phyloP scores from a whole-genome alignment of 768 basidiomycete genomes.

The Tubosaeta sp. region DNA sequence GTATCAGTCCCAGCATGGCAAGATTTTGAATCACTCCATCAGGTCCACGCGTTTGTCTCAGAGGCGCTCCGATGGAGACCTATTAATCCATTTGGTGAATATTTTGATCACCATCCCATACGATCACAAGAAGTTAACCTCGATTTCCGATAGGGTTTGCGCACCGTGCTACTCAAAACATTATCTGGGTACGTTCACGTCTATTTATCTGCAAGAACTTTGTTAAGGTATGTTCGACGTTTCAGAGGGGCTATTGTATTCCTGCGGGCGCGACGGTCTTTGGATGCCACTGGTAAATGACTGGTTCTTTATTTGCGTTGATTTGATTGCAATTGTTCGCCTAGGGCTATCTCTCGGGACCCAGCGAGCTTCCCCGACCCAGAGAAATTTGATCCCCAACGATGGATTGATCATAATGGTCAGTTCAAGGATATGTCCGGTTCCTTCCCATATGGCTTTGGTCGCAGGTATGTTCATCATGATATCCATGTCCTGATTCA shows the following conservation, averaged over 20 bases:
- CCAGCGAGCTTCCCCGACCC: constrained; percentile 27
- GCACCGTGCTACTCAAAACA: constrained; percentile 59
- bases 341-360: constrained; percentile 23
- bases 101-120: background rate
- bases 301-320: background rate
- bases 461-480: constrained; percentile 29
- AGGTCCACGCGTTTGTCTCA: constrained; percentile 33
- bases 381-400: constrained; percentile 49
- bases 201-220: constrained; percentile 18
- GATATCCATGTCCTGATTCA: background rate
- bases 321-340: background rate
- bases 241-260: constrained; percentile 19
- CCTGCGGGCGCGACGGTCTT: constrained; percentile 22
- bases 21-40: constrained; percentile 31
- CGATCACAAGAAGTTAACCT: background rate
- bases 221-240: constrained; percentile 30
- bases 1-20: constrained; percentile 34
- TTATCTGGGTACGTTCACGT: constrained; percentile 45
- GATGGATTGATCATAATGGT: constrained; percentile 46
- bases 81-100: constrained; percentile 22
- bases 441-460: constrained; percentile 49
- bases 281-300: constrained; percentile 17
- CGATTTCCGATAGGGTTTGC: constrained; percentile 37
- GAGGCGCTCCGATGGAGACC: constrained; percentile 37
- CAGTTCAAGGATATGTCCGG: constrained; percentile 38